Evolutionary conservation across 2,329 filamentous ascomycete species (phyloP).

Genomic region (Sclerotinia borealis): DNA sequence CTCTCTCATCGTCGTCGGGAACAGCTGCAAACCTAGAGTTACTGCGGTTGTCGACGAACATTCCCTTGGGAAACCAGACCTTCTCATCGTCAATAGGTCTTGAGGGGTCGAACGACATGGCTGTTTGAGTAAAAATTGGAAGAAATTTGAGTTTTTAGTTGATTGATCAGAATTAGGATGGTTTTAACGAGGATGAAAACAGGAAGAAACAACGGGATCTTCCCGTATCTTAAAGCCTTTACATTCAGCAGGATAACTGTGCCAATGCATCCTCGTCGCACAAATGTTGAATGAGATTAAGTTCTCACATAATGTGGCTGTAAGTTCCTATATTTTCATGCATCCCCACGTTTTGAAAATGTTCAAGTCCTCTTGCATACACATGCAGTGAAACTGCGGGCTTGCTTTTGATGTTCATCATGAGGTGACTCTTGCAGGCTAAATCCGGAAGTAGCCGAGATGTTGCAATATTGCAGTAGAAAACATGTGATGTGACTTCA

Average conservation of each 20-base stretch:
- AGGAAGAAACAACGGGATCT: neutral
- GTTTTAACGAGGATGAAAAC: neutral
- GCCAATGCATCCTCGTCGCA: neutral
- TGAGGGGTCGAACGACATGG: neutral
- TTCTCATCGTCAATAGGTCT: neutral
- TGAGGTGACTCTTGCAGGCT: neutral
- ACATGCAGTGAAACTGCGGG: neutral
- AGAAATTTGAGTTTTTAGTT: neutral
- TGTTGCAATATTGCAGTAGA: too few species aligned
- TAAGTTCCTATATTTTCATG: neutral
- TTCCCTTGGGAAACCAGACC: constrained; percentile 1
- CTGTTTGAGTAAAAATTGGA: too few species aligned
- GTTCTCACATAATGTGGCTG: neutral
- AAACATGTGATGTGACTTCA: too few species aligned
- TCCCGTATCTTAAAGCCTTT: neutral
- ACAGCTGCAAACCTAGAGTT: neutral
- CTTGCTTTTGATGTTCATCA: neutral
- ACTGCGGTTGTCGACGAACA: neutral
- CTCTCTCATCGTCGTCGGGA: neutral
- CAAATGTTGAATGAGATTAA: neutral
- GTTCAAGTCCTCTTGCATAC: neutral
- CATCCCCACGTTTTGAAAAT: neutral
- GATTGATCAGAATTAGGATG: neutral
- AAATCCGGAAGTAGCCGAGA: too few species aligned
- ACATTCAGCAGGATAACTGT: too few species aligned